Evolutionary conservation across 768 basidiomycete species (phyloP).

Genomic region (Mycena rebaudengoi): DNA sequence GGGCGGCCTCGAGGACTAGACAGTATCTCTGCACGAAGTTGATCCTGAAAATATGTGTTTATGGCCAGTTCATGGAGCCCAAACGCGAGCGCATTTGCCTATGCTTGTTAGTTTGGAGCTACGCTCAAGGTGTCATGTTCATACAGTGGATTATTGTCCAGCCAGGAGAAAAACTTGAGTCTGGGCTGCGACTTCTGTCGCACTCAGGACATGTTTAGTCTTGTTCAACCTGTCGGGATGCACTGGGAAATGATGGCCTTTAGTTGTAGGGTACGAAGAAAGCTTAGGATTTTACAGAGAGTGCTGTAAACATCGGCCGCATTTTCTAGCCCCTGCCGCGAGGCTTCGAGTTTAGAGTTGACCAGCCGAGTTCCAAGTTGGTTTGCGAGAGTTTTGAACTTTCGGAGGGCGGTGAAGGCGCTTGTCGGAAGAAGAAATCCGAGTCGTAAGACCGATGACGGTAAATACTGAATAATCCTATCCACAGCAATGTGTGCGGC

Average conservation of each 20-base stretch:
- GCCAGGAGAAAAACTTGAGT: constrained; percentile 5
- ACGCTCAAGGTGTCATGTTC: not conserved
- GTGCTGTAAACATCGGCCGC: not conserved
- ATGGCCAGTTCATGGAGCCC: constrained; percentile 10
- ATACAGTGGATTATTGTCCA: constrained; percentile 18
- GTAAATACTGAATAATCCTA: not conserved
- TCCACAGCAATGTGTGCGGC: not conserved
- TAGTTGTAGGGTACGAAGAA: not conserved
- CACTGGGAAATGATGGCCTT: not conserved
- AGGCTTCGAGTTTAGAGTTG: not conserved
- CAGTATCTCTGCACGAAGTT: constrained; percentile 11
- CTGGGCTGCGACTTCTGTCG: not conserved
- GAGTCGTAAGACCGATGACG: not conserved
- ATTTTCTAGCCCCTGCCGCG: not conserved
- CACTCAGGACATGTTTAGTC: not conserved
- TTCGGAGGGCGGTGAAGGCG: not conserved
- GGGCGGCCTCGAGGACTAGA: not conserved
- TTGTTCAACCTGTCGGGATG: not conserved
- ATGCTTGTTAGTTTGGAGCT: too few species aligned
- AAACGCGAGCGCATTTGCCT: constrained; percentile 13
- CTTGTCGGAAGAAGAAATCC: not conserved
- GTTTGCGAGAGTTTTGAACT: not conserved
- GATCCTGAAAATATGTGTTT: constrained; percentile 3
- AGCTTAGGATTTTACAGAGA: not conserved
- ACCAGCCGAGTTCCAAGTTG: not conserved